phyloP scores from a whole-genome alignment of 2,329 filamentous ascomycete species.

The Fonsecaea monophora region DNA sequence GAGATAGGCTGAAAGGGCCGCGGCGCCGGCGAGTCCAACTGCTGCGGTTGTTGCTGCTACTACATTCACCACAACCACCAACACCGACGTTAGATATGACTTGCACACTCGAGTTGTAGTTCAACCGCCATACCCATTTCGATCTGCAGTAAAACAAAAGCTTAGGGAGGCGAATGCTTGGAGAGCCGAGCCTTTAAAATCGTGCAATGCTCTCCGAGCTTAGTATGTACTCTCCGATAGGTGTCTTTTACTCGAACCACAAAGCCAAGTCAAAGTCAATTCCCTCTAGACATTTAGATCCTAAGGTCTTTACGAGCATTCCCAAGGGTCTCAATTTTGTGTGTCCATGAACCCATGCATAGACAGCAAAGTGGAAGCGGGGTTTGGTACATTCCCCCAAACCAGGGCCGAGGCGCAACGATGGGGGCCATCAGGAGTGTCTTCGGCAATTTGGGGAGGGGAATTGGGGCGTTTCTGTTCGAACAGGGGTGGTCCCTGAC shows the following conservation, averaged over 20 bases:
- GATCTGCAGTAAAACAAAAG: not conserved
- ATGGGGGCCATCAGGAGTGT: not conserved
- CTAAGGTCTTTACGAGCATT: not conserved
- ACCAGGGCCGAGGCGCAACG: not conserved
- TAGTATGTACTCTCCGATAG: not conserved
- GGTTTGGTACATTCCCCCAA: not conserved
- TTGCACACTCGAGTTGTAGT: not conserved
- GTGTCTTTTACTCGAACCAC: not conserved
- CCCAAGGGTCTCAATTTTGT: not conserved
- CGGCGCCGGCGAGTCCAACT: not conserved
- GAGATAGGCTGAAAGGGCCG: not conserved
- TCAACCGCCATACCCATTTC: not conserved
- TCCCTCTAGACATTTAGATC: not conserved
- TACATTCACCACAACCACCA: too few relatives aligned
- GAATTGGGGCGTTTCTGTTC: not conserved
- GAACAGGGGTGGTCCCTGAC: not conserved
- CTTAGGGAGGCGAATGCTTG: not conserved
- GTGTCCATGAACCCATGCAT: not conserved
- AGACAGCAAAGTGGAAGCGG: not conserved
- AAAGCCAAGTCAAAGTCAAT: constrained; percentile 3
- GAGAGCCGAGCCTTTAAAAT: too few relatives aligned
- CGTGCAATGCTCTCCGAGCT: too few relatives aligned
- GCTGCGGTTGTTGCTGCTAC: not conserved
- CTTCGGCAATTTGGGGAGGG: not conserved
- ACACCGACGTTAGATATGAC: not conserved